These are phyloP conservation scores for Trichoderma harzianum DNA, from an alignment of 2,329 filamentous ascomycete species.

Conservation along the genomic window DNA sequence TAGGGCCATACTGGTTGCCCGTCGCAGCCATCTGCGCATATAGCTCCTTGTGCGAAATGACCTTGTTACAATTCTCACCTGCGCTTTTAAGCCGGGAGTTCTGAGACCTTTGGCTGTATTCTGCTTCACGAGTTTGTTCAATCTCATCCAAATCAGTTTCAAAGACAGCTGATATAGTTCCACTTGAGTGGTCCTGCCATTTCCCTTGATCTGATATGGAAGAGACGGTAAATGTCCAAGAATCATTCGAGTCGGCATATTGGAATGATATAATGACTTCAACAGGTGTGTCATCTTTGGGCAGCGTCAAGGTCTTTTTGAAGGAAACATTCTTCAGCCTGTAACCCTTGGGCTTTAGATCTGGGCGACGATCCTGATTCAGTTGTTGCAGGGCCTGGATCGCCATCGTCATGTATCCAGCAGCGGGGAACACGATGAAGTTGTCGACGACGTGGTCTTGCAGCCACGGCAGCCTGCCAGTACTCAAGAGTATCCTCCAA, in stretches of 20 bases:
- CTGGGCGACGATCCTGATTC: neutral
- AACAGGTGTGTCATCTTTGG: neutral
- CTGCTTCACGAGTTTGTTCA: neutral
- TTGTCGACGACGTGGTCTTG: slow-evolving; percentile 31
- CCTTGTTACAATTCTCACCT: neutral
- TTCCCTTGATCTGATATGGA: slow-evolving; percentile 2
- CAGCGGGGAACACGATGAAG: slow-evolving; percentile 45
- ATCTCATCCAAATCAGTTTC: neutral
- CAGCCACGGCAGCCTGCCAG: slow-evolving; percentile 37
- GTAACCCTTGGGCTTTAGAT: neutral
- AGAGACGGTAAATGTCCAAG: neutral
- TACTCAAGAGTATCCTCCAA: neutral
- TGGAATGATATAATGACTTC: neutral
- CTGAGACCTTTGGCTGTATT: neutral
- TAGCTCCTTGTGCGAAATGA: neutral
- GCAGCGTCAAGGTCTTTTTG: neutral
- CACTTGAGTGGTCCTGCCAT: slow-evolving; percentile 5
- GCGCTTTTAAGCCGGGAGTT: neutral
- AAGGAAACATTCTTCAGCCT: slow-evolving; percentile 1
- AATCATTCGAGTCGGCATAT: neutral
- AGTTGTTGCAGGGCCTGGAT: slow-evolving; percentile 39
- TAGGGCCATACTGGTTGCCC: neutral
- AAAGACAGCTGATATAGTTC: neutral
- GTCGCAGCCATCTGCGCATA: neutral
- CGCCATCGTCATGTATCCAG: slow-evolving; percentile 49